Percentiles rank a stretch among this genome's conserved stretches.
phyloP scores from a whole-genome alignment of 768 basidiomycete species.

The Daedalea quercina region DNA sequence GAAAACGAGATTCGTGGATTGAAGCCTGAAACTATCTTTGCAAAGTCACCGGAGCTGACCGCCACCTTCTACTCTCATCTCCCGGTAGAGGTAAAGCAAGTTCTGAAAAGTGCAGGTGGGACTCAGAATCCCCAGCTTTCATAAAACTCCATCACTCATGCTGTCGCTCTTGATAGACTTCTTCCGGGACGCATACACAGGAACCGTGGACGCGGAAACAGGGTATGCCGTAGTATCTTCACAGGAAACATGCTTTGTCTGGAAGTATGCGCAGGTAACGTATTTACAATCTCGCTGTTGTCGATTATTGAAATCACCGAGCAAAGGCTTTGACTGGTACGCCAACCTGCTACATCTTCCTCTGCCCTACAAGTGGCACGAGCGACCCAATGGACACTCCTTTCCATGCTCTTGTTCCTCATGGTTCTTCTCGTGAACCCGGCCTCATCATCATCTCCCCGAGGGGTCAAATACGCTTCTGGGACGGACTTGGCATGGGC shows the following conservation, averaged over 20 bases:
- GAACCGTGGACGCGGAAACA: conserved; percentile 63
- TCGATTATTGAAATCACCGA: not conserved
- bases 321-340: conserved; percentile 54
- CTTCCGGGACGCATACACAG: conserved; percentile 57
- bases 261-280: conserved; percentile 67
- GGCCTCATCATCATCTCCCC: conserved; percentile 76
- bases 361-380: conserved; percentile 46
- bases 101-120: conserved; percentile 64
- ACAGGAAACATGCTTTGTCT: conserved; percentile 70
- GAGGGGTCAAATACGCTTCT: conserved; percentile 71
- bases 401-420: conserved; percentile 53
- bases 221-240: conserved; percentile 74
- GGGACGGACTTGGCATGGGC: conserved; percentile 83
- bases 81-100: conserved; percentile 69
- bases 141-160: too few relatives aligned
- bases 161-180: conserved; percentile 46
- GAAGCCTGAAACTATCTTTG: conserved; percentile 40
- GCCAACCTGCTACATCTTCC: conserved; percentile 80
- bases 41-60: conserved; percentile 65
- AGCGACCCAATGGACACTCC: conserved; percentile 49
- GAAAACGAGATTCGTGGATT: conserved; percentile 29
- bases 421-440: conserved; percentile 67
- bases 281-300: not conserved
- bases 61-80: conserved; percentile 63
- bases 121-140: too few relatives aligned